Percentiles rank a stretch among this genome's conserved stretches.
These are phyloP conservation scores for Naegleria lovaniensis DNA, from an alignment of 208 protist genomes.

Conservation along the genomic window DNA sequence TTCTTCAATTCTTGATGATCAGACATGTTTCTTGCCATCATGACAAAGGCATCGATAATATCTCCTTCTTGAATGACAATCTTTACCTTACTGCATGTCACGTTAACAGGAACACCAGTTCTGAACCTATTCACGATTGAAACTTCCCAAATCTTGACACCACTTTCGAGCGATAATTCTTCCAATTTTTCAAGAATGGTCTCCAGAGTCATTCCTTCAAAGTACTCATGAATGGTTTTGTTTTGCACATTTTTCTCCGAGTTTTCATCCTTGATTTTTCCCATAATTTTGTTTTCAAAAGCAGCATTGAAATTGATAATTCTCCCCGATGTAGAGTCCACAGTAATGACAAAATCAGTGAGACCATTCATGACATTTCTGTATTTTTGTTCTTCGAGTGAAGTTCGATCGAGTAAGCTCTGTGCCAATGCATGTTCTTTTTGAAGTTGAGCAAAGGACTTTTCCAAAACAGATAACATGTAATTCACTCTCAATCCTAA, in stretches of 20 bases:
- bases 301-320: not conserved
- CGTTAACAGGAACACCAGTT: not conserved
- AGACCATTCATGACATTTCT: not conserved
- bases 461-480: not conserved
- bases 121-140: not conserved
- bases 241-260: not conserved
- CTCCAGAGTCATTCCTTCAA: not conserved
- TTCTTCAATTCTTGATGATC: not conserved
- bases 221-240: not conserved
- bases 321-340: not conserved
- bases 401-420: not conserved
- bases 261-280: not conserved
- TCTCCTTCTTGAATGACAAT: not conserved
- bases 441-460: not conserved
- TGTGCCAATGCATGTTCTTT: not conserved
- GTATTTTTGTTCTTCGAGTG: not conserved
- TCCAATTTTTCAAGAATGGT: not conserved
- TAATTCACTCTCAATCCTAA: not conserved
- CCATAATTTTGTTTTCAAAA: not conserved
- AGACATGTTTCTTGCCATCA: not conserved
- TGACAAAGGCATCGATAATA: not conserved
- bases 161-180: not conserved
- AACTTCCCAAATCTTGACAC: not conserved
- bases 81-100: not conserved
- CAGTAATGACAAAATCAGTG: not conserved